Evolutionary conservation across 495 filamentous ascomycete species (phyloP), one percentile per base, ranked within the genome.

Genomic region (Trichoderma asperelloides): DNA sequence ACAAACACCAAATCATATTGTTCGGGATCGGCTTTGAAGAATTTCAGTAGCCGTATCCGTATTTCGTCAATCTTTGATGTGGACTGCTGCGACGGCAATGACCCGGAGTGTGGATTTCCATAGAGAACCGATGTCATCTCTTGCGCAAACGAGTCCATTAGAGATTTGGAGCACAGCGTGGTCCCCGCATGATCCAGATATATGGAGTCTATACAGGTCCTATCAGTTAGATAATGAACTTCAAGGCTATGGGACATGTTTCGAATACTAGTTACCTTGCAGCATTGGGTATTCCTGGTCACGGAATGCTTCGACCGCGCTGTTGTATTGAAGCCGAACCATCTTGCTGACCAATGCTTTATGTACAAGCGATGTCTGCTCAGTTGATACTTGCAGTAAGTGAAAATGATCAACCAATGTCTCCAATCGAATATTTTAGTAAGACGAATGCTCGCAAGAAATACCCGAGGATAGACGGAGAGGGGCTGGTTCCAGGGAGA

Each of bases 111-210:
- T 1, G 94, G 93, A 70, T 98, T 98, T 13, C 94, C 94, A 72
- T 91, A 91, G 2, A 97, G 79, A 76, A 88, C 90, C 2, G 86
- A 80, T 13, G 86, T 89, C 80, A 97, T 88, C 66, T 95, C 89
- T 3, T 76, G 72, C 12, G 88, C 86, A 76, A 93, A 96, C 12
- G 80, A 80, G 65, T 95, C 88, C 68, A 97, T 88, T 39, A 92
- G 79, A 37, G 91, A 94, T 72, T 89, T 93, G 28, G 91, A 78
- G 74, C 92, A 94, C 2, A 87, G 79, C 0, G 94, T 95, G 15
- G 92, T 92, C 25, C 91, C 93, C 2, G 93, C 94, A 87, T 98
- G 93, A 71, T 98, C 94, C 30, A 97, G 88, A 73, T 97, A 98
- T 64, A 89, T 84, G 9, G 86, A 84, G 66, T 83, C 91, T 65